Base-by-base conservation (phyloP, 164 flowering plant species). In the Aristolochia contorta region DNA sequence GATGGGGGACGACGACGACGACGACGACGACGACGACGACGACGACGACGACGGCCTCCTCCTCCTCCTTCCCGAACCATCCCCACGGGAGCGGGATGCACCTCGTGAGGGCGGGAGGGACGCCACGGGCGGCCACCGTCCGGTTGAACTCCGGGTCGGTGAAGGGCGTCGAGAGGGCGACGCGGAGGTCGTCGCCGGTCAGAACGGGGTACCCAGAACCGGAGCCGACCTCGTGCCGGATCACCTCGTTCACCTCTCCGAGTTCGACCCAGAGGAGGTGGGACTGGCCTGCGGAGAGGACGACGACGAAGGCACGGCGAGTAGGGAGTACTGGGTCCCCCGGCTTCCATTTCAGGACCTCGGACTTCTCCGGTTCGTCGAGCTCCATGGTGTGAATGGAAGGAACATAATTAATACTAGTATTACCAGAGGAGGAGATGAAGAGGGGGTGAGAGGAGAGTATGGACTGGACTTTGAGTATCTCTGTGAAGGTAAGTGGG, bases 401-500 rank as follows among this genome's bases (percentile, higher is more conserved):
- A 12, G 77, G 74, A 41, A 49, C n/a, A n/a, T n/a, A n/a, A n/a
- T n/a, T n/a, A n/a, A n/a, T n/a, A n/a, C n/a, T n/a, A n/a, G n/a
- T n/a, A n/a, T n/a, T n/a, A n/a, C n/a, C 12, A 5, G 15, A 68
- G 15, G 77, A 60, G 4, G 56, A 56, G 71, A 10, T 7, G 54
- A 86, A 75, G 60, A 73, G 84, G 33, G 67, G 46, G 78, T 80
- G 69, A 54, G 87, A 71, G 25, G 52, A 56, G 63, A 93, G 66
- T 72, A 84, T 70, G 45, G 80, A 16, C 2, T 74, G 75, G 52
- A 82, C 88, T 21, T 53, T 69, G 72, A 79, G 78, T 71, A 90
- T 53, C 66, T 93, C 99, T 51, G 57, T 64, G 62, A 85, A 41
- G 52, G 99, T 91, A 24, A 93, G 84, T 2, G 99, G 99, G 77